These are phyloP conservation scores for Talaromyces sp. DNA, from an alignment of 2,329 filamentous ascomycete genomes.

Conservation along the genomic window DNA sequence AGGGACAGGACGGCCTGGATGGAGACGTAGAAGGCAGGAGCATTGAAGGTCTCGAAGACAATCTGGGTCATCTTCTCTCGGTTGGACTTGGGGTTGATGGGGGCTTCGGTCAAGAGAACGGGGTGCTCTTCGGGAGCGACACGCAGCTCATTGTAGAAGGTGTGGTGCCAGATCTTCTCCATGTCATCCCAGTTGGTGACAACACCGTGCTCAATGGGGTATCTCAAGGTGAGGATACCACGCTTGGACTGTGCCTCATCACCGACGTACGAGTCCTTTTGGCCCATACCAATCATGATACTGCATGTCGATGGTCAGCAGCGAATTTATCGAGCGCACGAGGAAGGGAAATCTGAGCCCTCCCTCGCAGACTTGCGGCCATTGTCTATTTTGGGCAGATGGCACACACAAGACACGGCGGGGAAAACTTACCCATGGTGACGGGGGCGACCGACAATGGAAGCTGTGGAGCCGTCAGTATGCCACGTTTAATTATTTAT, in stretches of 20 bases:
- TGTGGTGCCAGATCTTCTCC: conserved; percentile 99
- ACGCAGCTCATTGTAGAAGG: conserved; percentile 99
- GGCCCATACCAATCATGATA: conserved; percentile 99
- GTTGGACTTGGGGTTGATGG: conserved; percentile 99
- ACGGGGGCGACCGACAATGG: conserved; percentile 98
- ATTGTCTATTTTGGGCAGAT: too few relatives aligned
- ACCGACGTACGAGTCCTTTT: conserved; percentile 99
- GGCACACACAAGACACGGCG: background rate
- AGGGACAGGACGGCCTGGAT: conserved; percentile 99
- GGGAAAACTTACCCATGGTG: conserved; percentile 86
- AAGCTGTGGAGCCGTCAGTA: conserved; percentile 55
- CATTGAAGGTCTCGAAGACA: conserved; percentile 99
- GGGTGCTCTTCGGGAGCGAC: conserved; percentile 99
- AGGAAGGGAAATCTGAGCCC: background rate
- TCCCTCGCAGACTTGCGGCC: background rate
- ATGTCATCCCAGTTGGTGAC: conserved; percentile 99
- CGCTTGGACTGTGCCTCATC: conserved; percentile 99
- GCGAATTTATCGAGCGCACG: conserved; percentile 1
- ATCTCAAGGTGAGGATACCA: conserved; percentile 99
- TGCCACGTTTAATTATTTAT: conserved; percentile 9
- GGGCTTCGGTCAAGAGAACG: conserved; percentile 96
- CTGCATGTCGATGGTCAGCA: conserved; percentile 41
- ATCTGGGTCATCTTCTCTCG: conserved; percentile 99
- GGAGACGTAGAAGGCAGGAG: conserved; percentile 99
- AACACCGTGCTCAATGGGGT: conserved; percentile 99